Base-by-base conservation (phyloP, 2,329 filamentous ascomycete species). In the Neonectria hederae region DNA sequence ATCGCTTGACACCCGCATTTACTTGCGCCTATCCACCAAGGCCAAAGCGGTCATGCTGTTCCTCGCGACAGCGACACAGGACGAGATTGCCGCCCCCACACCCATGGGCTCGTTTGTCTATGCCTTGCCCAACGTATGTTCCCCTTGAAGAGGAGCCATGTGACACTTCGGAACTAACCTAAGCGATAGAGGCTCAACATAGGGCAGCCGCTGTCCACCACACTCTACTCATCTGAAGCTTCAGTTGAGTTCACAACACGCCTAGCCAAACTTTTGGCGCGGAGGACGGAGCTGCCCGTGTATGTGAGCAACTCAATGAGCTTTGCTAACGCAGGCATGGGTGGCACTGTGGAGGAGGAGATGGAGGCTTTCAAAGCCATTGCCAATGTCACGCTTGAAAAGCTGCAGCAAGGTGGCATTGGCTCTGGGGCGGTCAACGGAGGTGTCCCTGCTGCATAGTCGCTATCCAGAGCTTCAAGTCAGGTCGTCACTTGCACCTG, bases 261-360 rank as follows among this genome's bases (percentile, higher is more conserved):
- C 6, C 81, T 97, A 64, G 93, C 96, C 1, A 96, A 92, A 77
- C 85, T 97, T 2, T 80, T 98, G 14, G 92, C 92, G n/a, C 87
- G 89, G 58, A 90, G 88, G 71, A 87, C 90, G 28, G 83, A 85
- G 32, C 87, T 89, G 66, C 94, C 94, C 0, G 90, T 92, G n/a
- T 98, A 97, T 77, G 92, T 98, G 19, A 92, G 92, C 22, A 97
- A 92, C 76, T 97, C 94, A 35, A 89, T 97, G 73, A 93, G 90
- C 69, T 89, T 97, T 67, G 87, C 87, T 14, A 88, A 85, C 73
- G 86, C 90, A 6, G 91, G 90, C 2, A 87, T 94, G 73, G 93
- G 93, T 10, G 91, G 93, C 21, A 92, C 89, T 0, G 88, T 95
- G 7, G 94, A 97, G 76, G 96, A 98, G 82, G 95, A 98, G 81